These are phyloP conservation scores for Cutaneotrichosporon sp. DNA, from an alignment of 1,284 basidiomycete genomes.

Conservation along the genomic window DNA sequence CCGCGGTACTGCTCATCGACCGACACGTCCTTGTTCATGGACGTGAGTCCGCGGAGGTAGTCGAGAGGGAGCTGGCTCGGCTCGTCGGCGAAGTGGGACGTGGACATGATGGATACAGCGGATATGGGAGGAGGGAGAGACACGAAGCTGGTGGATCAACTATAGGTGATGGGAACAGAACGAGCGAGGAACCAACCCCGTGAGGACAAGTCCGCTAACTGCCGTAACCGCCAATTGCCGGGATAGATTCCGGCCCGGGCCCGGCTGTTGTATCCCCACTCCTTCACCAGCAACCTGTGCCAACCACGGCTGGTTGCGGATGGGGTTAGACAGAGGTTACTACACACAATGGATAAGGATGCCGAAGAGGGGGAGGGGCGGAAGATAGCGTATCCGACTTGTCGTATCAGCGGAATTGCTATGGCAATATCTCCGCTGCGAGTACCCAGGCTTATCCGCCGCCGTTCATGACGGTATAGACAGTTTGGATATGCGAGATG, in stretches of 20 bases:
- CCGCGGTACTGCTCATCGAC: constrained; percentile 58
- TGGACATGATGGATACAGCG: constrained; percentile 13
- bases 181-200: background rate
- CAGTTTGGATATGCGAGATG: too few relatives aligned
- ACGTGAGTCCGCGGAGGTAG: constrained; percentile 68
- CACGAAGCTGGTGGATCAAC: background rate
- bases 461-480: too few relatives aligned
- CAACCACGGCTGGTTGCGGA: too few relatives aligned
- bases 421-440: too few relatives aligned
- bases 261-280: background rate
- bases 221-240: background rate
- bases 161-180: background rate
- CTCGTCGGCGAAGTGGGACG: constrained; percentile 66
- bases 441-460: too few relatives aligned
- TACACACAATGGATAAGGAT: too few relatives aligned
- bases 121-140: background rate
- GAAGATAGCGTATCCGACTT: too few relatives aligned
- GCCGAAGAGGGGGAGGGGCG: too few relatives aligned
- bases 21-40: constrained; percentile 64
- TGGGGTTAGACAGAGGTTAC: too few relatives aligned
- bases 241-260: background rate
- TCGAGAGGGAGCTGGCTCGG: constrained; percentile 69
- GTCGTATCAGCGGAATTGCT: too few relatives aligned
- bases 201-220: background rate
- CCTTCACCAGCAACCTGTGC: background rate